Percentiles rank a stretch among this genome's conserved stretches.
phyloP scores from a whole-genome alignment of 1,284 basidiomycete species.

The Trametes sp. region DNA sequence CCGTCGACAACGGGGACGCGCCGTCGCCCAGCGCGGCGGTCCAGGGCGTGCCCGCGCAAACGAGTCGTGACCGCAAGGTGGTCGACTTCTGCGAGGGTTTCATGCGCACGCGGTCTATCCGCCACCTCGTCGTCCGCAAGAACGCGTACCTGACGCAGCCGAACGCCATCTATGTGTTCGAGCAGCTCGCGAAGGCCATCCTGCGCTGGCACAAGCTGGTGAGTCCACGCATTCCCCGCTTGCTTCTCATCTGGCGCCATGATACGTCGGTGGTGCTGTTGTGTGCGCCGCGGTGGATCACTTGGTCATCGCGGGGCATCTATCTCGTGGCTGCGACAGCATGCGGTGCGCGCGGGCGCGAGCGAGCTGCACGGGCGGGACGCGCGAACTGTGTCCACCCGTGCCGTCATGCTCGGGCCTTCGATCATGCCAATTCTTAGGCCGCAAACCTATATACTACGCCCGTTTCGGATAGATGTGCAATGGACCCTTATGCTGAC shows the following conservation, averaged over 20 bases:
- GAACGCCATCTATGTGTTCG: conserved; percentile 51
- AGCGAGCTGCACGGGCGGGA: neutral
- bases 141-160: conserved; percentile 60
- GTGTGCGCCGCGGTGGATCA: neutral
- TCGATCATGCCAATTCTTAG: conserved; percentile 6
- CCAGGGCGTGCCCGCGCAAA: neutral
- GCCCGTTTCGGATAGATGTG: conserved; percentile 21
- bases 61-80: conserved; percentile 33
- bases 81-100: conserved; percentile 53
- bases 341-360: neutral
- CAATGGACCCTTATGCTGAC: neutral
- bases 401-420: conserved; percentile 2
- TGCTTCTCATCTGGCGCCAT: neutral
- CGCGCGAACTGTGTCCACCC: neutral
- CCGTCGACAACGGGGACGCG: conserved; percentile 46
- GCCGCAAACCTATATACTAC: neutral
- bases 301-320: neutral
- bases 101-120: conserved; percentile 40
- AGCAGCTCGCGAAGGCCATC: conserved; percentile 53
- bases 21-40: conserved; percentile 2
- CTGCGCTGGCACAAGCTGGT: conserved; percentile 54
- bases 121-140: conserved; percentile 59
- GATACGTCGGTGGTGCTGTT: neutral
- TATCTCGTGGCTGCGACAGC: neutral
- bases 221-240: conserved; percentile 32